Evolutionary conservation across 2,329 filamentous ascomycete species (phyloP), one percentile per base, ranked within the genome.

Genomic region (Scopulariopsis brevicaulis): DNA sequence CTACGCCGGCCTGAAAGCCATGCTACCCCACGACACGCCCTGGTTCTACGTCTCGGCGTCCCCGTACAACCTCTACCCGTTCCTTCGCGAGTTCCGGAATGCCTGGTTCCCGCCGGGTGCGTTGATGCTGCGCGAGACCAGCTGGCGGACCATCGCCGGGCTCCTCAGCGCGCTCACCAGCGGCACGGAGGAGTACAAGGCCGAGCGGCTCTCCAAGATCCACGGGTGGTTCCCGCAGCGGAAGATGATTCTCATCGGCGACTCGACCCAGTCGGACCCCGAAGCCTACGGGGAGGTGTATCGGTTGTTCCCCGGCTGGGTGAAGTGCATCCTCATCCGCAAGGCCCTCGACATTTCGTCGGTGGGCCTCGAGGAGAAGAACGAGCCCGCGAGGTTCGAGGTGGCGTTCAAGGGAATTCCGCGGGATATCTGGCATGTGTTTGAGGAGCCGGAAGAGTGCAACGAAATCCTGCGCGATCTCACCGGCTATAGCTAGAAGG

Each of bases 21-120:
- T 77, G 4, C 65, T 85, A 25, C 74, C 77, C 1, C 67, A 79
- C 10, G 76, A 79, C 10, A 86, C 90, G 1, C 82, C 90, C 0
- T 96, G 89, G 80, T 96, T 96, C 76, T 97, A 97, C 71, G 81
- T 97, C 53, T 95, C 90, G 0, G 92, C 93, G 0, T 96, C 91
- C 0, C 93, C 93, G 0, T 96, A 96, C 75, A 96, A 95, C 65
- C 81, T 97, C 11, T 96, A 96, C 67, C 87, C 89, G 0, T 94
- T 96, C 71, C 79, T 97, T 25, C 85, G 81, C 58, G 70, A 78
- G 1, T 97, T 97, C 72, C 78, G 90, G 40, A 74, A 85, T 57
- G 68, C 77, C 1, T 74, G 87, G 70, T 97, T 86, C 67, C 89
- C 87, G 0, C 80, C 79, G 2, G 93, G 93, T 12, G 90, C 90